Conservation (phyloP, 352 stramenopile genomes). For the Peronospora farinosa region DNA sequence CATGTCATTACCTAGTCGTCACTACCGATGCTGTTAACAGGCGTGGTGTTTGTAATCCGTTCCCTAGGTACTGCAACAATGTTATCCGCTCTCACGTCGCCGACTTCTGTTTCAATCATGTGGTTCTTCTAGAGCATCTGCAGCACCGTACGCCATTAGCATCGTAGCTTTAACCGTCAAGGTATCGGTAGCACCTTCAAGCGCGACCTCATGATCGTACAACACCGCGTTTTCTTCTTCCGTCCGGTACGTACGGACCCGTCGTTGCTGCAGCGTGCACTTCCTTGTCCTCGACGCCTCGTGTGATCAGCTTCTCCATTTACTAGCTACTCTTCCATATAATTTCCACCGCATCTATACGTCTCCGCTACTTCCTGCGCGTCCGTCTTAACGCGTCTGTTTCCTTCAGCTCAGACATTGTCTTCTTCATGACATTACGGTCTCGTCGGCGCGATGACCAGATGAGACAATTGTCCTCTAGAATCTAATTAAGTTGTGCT, state of each 20-base stretch:
- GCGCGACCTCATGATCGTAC: constrained; percentile 18
- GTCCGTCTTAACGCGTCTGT: constrained; percentile 10
- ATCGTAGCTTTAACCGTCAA: constrained; percentile 1
- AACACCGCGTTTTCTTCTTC: constrained; percentile 16
- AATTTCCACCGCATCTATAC: constrained; percentile 10
- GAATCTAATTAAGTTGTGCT: constrained; percentile 17
- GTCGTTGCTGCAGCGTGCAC: constrained; percentile 14
- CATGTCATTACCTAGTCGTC: neutral
- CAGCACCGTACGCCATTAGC: neutral
- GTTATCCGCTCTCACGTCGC: neutral
- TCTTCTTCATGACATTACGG: constrained; percentile 14
- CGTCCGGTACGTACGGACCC: constrained; percentile 1
- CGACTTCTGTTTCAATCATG: too few species aligned
- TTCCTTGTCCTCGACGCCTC: constrained; percentile 19
- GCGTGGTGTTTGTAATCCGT: too few species aligned
- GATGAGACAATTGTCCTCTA: neutral
- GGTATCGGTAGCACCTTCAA: constrained; percentile 8
- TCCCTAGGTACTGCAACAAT: neutral
- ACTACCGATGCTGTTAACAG: constrained; percentile 2
- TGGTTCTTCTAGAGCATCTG: neutral
- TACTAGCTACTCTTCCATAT: constrained; percentile 16
- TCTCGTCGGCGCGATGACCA: constrained; percentile 1
- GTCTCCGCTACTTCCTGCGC: constrained; percentile 9
- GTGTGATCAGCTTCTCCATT: constrained; percentile 17
- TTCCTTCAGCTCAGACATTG: constrained; percentile 8